Percentiles rank a stretch among this genome's conserved stretches.
These are phyloP conservation scores for Plenodomus biglobosus DNA, from an alignment of 2,329 filamentous ascomycete species.

Conservation along the genomic window DNA sequence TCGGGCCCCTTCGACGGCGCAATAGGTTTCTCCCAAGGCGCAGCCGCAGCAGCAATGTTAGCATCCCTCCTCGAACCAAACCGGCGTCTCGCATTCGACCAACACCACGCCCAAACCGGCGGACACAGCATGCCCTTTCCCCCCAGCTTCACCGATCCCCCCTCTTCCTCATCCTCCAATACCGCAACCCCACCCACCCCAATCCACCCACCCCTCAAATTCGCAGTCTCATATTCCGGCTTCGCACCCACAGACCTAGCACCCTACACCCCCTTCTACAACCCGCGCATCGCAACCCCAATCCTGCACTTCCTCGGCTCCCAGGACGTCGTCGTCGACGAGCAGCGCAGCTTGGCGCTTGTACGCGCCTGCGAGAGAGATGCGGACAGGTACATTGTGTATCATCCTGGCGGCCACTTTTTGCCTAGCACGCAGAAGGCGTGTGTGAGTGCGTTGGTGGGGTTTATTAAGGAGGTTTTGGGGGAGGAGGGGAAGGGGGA, in stretches of 20 bases:
- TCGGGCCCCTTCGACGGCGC: constrained; percentile 44
- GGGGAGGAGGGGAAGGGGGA: constrained; percentile 46
- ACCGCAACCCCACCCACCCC: too few relatives aligned
- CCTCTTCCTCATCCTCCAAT: too few relatives aligned
- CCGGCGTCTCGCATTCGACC: too few relatives aligned
- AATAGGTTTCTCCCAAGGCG: constrained; percentile 42
- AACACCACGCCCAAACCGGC: too few relatives aligned
- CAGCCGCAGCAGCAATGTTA: constrained; percentile 68
- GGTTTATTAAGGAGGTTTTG: constrained; percentile 64
- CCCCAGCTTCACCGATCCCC: too few relatives aligned
- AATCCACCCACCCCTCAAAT: constrained; percentile 63
- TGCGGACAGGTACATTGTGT: constrained; percentile 56
- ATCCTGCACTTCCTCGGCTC: constrained; percentile 80
- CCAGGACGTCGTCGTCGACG: constrained; percentile 85
- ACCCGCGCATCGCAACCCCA: constrained; percentile 74
- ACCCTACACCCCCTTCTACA: constrained; percentile 69
- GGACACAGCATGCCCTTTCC: too few relatives aligned
- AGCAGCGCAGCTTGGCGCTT: constrained; percentile 67
- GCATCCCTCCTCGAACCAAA: constrained; percentile 75
- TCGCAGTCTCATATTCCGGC: constrained; percentile 75
- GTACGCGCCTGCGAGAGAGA: constrained; percentile 63
- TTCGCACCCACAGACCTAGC: constrained; percentile 66
- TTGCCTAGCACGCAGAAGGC: constrained; percentile 77
- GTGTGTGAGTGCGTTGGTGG: constrained; percentile 73
- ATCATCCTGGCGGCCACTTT: constrained; percentile 89